phyloP scores from a whole-genome alignment of 140 eudicot species.

The Erigeron philadelphicus region DNA sequence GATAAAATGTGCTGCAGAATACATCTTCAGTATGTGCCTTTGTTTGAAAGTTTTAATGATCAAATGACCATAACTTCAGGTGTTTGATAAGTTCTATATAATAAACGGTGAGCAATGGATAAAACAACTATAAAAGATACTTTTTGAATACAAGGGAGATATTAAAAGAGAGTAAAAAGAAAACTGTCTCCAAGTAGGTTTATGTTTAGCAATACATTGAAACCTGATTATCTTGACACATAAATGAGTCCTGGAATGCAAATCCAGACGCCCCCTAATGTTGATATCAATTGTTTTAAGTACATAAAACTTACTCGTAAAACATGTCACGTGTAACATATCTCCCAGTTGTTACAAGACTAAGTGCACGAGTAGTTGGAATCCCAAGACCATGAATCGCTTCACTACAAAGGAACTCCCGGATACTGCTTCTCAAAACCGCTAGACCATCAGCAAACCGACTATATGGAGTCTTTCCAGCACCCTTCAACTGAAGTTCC shows the following conservation, averaged over 20 bases:
- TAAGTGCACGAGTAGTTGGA: slow-evolving; percentile 94
- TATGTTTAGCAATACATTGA: too few relatives aligned
- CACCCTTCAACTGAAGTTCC: slow-evolving; percentile 96
- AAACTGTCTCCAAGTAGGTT: too few relatives aligned
- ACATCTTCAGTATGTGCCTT: too few relatives aligned
- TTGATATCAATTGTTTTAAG: not conserved
- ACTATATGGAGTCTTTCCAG: slow-evolving; percentile 96
- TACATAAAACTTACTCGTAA: slow-evolving; percentile 66
- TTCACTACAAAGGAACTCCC: slow-evolving; percentile 97
- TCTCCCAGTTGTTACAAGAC: slow-evolving; percentile 90
- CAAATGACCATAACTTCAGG: not conserved
- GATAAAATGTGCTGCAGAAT: too few relatives aligned
- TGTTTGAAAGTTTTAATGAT: too few relatives aligned
- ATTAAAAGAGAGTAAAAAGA: too few relatives aligned
- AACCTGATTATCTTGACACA: too few relatives aligned
- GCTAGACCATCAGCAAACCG: slow-evolving; percentile 98
- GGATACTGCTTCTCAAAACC: slow-evolving; percentile 84
- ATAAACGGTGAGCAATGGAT: not conserved
- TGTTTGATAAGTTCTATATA: not conserved
- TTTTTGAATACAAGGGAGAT: not conserved
- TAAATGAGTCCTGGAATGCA: not conserved
- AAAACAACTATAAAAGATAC: not conserved
- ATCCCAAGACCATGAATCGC: slow-evolving; percentile 90
- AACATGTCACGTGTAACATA: slow-evolving; percentile 87
- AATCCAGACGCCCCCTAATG: not conserved